Conservation (phyloP, 345 rosid genomes). For the Mercurialis annua region DNA sequence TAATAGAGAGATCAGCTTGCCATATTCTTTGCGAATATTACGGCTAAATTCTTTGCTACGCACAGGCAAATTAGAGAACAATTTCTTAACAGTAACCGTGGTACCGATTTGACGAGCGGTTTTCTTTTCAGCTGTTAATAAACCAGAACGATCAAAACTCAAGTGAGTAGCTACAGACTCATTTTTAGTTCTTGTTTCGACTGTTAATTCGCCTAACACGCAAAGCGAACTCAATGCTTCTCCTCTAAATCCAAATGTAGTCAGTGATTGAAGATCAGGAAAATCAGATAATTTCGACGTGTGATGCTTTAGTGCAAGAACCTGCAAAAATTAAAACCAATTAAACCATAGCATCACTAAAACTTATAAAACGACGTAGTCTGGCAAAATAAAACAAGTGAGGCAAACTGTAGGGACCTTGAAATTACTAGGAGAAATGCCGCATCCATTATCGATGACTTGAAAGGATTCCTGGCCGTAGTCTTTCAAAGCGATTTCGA, state of each 20-base stretch:
- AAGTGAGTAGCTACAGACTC: slow-evolving; percentile 78
- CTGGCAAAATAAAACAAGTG: too few species aligned
- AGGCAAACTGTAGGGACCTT: slow-evolving; percentile 57
- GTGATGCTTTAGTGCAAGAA: slow-evolving; percentile 86
- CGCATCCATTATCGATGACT: slow-evolving; percentile 92
- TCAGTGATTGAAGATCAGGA: slow-evolving; percentile 69
- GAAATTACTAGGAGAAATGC: slow-evolving; percentile 79
- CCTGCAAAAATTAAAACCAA: slow-evolving; percentile 29
- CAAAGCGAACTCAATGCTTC: slow-evolving; percentile 96
- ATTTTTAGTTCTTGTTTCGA: slow-evolving; percentile 70
- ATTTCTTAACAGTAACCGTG: slow-evolving; percentile 75
- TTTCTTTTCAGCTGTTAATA: slow-evolving; percentile 59
- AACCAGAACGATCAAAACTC: slow-evolving; percentile 81
- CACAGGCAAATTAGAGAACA: slow-evolving; percentile 87
- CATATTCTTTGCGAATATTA: slow-evolving; percentile 91
- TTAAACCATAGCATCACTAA: background rate
- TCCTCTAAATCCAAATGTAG: slow-evolving; percentile 91
- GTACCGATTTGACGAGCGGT: slow-evolving; percentile 88
- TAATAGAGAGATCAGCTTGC: slow-evolving; percentile 76
- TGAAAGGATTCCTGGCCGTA: slow-evolving; percentile 80
- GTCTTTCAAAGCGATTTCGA: slow-evolving; percentile 76
- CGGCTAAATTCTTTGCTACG: slow-evolving; percentile 91
- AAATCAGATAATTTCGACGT: slow-evolving; percentile 87
- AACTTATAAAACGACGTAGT: background rate
- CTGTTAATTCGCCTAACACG: slow-evolving; percentile 68